Base-by-base conservation (phyloP, 352 stramenopile genomes). In the Globisporangium sylvaticum region DNA sequence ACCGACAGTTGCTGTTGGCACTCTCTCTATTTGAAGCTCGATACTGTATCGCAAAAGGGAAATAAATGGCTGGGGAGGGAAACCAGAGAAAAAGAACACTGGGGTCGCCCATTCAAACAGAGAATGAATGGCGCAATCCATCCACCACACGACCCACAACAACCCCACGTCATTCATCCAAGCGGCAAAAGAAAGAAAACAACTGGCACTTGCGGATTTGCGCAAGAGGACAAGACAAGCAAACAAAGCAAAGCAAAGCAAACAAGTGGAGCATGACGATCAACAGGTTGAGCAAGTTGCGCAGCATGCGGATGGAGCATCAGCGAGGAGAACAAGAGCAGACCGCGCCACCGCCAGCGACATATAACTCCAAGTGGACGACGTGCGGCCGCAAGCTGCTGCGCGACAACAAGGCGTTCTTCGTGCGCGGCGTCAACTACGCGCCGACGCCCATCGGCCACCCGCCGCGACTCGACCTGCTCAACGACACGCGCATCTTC, bases 381-480 rank as follows among this genome's bases (percentile, higher is more conserved):
- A 77, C 76, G 29, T 91, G 83, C 65, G 75, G 76, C 15, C 81
- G 83, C 44, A 86, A 90, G 57, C 71, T 91, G 62, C 77, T 91
- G 32, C 74, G 82, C 34, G 74, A 91, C 59, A 70, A 68, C 50
- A 68, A 68, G 24, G 84, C 67, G 65, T 91, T 90, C 68, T 91
- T 91, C 69, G 73, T 90, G 29, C 83, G 83, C 25, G 83, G 83
- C 39, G 77, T 91, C 69, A 91, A 90, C 68, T 91, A 91, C 54
- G 78, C 81, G 48, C 83, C 83, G 48, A 89, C 81, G 34, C 83
- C 81, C 1, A 90, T 91, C 46, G 81, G 81, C 12, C 70, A 65
- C 10, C 80, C 78, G 15, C 80, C 79, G 0, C 71, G 83, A 0
- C 58, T 85, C 50, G 83, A 91, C 62, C 76, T 91, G 73, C 67